Base-by-base conservation (phyloP, 345 rosid genomes). In the Acer negundo region DNA sequence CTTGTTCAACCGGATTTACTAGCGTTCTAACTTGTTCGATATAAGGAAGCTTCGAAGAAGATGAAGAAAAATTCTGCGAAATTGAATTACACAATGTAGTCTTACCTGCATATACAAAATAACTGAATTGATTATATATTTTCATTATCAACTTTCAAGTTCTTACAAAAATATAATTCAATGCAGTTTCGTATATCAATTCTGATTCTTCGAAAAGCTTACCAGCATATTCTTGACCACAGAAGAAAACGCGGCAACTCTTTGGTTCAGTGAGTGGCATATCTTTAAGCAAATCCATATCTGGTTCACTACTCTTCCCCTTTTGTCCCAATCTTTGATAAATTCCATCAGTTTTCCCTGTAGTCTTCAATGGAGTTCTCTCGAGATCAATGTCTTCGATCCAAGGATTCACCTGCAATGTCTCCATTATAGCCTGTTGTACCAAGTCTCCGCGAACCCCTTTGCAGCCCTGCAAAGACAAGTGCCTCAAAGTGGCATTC, bases 211-310 rank as follows among this genome's bases (percentile, higher is more conserved):
- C 20, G 23, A 63, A 42, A 44, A 68, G 20, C 17, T 75, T 79
- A 91, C 96, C 99, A 74, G 97, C 97, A 80, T 87, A 88, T 82
- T 95, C 98, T 89, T 91, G 97, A 8, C 99, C 99, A 76, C 99
- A 95, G 72, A 95, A 86, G 90, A 95, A 93, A 75, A 89, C 97
- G 49, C 97, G 88, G 19, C 93, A 80, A 79, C 94, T 95, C 83
- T 80, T 94, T 12, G 98, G 97, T 82, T 90, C 93, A 3, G 91
- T 87, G 23, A 93, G 90, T 26, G 94, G 91, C 97, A 92, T 93
- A 76, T 96, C 98, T 82, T 91, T 91, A 72, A 92, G 86, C 86
- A 88, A 75, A 80, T 90, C 95, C 22, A 44, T 76, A 74, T 91
- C 98, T 0, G 82, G 75, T 76, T 94, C 94, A 13, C 80, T 78